phyloP scores from a whole-genome alignment of 139 green algal species.

The Volvox africanus region DNA sequence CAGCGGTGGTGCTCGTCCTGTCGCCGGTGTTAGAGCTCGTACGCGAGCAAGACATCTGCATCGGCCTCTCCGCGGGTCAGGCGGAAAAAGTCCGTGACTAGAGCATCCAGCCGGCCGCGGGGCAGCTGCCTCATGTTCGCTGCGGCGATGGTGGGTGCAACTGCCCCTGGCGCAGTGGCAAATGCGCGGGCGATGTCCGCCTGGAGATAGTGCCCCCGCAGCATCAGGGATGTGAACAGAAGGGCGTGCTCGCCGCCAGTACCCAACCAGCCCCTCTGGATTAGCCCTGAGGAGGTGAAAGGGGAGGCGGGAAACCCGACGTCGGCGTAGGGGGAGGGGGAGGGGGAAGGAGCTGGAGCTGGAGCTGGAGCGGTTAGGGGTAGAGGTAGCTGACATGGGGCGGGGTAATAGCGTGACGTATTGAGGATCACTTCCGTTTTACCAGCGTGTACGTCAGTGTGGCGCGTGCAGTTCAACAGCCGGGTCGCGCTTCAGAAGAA shows the following conservation, averaged over 20 bases:
- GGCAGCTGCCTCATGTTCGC: constrained; percentile 43
- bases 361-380: background rate
- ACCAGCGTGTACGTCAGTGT: no score
- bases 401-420: no score
- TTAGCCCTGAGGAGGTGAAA: constrained; percentile 5
- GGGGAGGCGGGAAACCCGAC: background rate
- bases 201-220: constrained; percentile 29
- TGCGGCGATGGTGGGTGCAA: background rate
- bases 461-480: no score
- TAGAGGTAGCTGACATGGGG: background rate
- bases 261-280: constrained; percentile 39
- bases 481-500: no score
- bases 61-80: constrained; percentile 73
- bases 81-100: constrained; percentile 78
- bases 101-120: constrained; percentile 69
- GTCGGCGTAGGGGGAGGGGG: background rate
- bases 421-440: no score
- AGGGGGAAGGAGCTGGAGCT: background rate
- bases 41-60: constrained; percentile 78
- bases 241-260: constrained; percentile 12
- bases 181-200: background rate
- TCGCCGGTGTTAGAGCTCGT: constrained; percentile 68
- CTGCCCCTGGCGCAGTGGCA: background rate
- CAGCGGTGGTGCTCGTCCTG: no score
- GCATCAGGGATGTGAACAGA: constrained; percentile 54